These are phyloP conservation scores for Schizonepeta tenuifolia DNA, from an alignment of 257 asterid genomes.

Conservation along the genomic window DNA sequence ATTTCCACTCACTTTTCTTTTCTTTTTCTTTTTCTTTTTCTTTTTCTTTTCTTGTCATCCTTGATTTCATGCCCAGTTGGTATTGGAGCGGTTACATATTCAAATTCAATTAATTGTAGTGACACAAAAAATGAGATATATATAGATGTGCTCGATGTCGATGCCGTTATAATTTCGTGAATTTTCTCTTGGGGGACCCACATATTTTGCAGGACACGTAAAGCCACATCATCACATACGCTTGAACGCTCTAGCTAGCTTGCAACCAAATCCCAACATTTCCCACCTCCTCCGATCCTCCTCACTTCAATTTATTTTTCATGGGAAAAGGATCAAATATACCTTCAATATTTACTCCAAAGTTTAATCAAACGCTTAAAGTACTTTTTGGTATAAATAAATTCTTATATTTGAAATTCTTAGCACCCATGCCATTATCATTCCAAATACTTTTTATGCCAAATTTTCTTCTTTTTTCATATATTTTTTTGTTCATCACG, in stretches of 20 bases:
- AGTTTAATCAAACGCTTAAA: no score
- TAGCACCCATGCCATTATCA: no score
- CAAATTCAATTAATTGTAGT: background rate
- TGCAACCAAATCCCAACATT: background rate
- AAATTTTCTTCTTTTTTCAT: no score
- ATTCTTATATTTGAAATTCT: no score
- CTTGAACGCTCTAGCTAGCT: background rate
- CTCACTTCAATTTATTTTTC: background rate
- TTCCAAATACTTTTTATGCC: no score
- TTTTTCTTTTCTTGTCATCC: background rate
- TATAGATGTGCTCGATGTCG: background rate
- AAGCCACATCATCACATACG: background rate
- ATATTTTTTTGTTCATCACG: no score
- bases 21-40: no score
- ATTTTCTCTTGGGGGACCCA: background rate
- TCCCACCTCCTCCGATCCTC: background rate
- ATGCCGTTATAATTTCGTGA: background rate
- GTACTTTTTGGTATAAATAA: no score
- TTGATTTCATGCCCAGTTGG: background rate
- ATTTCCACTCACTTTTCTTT: background rate
- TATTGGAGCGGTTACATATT: background rate
- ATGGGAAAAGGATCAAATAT: no score
- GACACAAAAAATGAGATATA: background rate
- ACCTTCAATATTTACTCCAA: no score
- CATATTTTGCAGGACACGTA: slow-evolving; percentile 3